These are phyloP conservation scores for Penicillium flavigenum DNA, from an alignment of 495 filamentous ascomycete species.

Conservation along the genomic window DNA sequence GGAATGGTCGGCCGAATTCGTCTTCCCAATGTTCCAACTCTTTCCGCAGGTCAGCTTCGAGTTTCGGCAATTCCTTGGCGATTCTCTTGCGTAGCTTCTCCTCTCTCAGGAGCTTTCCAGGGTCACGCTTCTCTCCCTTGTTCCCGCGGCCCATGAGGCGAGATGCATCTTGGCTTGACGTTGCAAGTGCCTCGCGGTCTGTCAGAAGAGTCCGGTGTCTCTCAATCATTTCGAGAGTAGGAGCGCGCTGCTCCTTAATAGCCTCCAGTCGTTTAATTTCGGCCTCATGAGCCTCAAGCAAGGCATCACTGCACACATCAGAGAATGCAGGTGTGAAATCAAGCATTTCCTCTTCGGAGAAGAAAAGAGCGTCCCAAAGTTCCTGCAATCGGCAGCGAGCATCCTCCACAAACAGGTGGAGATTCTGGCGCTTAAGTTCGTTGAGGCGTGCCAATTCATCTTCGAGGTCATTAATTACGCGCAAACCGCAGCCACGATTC, in stretches of 20 bases:
- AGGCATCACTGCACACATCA: slow-evolving; percentile 75
- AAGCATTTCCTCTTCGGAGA: slow-evolving; percentile 96
- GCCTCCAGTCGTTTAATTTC: slow-evolving; percentile 81
- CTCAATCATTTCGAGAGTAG: slow-evolving; percentile 77
- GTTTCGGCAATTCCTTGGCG: slow-evolving; percentile 89
- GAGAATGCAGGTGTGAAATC: slow-evolving; percentile 96
- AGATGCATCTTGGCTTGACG: slow-evolving; percentile 90
- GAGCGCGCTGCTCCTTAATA: slow-evolving; percentile 82
- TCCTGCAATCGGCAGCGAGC: slow-evolving; percentile 85
- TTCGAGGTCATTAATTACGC: slow-evolving; percentile 91
- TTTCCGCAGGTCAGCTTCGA: slow-evolving; percentile 78
- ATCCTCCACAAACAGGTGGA: slow-evolving; percentile 94
- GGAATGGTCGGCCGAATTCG: slow-evolving; percentile 88
- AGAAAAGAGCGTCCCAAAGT: slow-evolving; percentile 90
- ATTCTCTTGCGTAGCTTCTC: slow-evolving; percentile 99
- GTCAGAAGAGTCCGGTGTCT: slow-evolving; percentile 79
- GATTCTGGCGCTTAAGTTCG: slow-evolving; percentile 89
- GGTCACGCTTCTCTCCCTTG: slow-evolving; percentile 89
- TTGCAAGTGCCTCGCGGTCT: slow-evolving; percentile 82
- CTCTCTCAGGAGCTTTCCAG: slow-evolving; percentile 88
- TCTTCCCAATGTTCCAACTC: slow-evolving; percentile 86
- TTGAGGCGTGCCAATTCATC: slow-evolving; percentile 83
- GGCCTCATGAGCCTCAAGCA: slow-evolving; percentile 83
- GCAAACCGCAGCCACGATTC: slow-evolving; percentile 76
- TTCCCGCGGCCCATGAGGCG: slow-evolving; percentile 83